A percentile compares a stretch with the other conserved stretches of the same genome.
These are phyloP conservation scores for Lasiosphaeria hispida DNA, from an alignment of 495 filamentous ascomycete genomes.

Conservation along the genomic window DNA sequence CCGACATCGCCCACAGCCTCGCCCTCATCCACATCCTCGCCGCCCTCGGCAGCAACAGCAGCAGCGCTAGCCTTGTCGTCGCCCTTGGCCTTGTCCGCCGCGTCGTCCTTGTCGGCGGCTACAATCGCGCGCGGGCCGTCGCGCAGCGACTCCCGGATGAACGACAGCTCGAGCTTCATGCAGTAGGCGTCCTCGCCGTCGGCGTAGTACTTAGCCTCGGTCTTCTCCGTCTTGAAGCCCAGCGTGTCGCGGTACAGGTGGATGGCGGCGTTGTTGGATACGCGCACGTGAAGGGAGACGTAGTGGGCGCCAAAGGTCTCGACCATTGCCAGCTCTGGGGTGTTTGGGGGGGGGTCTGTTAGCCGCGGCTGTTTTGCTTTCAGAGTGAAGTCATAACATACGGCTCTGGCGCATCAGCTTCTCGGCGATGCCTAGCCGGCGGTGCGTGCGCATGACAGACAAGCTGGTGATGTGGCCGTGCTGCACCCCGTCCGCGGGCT, in stretches of 20 bases:
- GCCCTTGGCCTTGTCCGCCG: slow-evolving; percentile 35
- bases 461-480: slow-evolving; percentile 96
- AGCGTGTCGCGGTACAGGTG: slow-evolving; percentile 91
- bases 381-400: slow-evolving; percentile 49
- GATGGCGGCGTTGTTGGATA: slow-evolving; percentile 87
- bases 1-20: slow-evolving; percentile 46
- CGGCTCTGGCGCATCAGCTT: slow-evolving; percentile 94
- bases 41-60: slow-evolving; percentile 1
- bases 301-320: slow-evolving; percentile 88
- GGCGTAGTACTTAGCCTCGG: slow-evolving; percentile 94
- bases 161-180: slow-evolving; percentile 82
- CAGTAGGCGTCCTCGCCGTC: slow-evolving; percentile 95
- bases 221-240: slow-evolving; percentile 84
- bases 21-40: slow-evolving; percentile 41
- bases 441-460: slow-evolving; percentile 94
- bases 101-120: slow-evolving; percentile 1
- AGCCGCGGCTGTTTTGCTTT: neutral
- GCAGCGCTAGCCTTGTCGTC: slow-evolving; percentile 15
- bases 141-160: slow-evolving; percentile 51
- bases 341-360: neutral
- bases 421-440: slow-evolving; percentile 87
- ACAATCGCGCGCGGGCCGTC: slow-evolving; percentile 24
- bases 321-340: slow-evolving; percentile 92
- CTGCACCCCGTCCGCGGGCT: slow-evolving; percentile 82
- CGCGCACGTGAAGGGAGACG: slow-evolving; percentile 91